phyloP scores from a whole-genome alignment of 768 basidiomycete species.

The Cystobasidium onofrii region DNA sequence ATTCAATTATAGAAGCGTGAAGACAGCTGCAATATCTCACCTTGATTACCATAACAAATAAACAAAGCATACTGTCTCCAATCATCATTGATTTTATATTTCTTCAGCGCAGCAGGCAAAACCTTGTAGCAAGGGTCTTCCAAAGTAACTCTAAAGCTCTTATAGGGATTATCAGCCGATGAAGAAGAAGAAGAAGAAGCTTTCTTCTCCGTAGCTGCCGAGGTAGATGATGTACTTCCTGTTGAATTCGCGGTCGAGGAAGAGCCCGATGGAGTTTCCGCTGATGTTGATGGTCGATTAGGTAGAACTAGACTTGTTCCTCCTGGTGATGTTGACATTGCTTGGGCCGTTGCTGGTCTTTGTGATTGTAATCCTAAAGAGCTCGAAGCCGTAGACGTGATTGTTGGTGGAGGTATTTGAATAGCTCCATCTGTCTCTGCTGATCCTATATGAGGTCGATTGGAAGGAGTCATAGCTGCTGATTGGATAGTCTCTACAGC shows the following conservation, averaged over 20 bases:
- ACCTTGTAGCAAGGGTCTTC: slow-evolving; percentile 99
- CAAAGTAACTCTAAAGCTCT: slow-evolving; percentile 93
- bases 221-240: no score
- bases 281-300: background rate
- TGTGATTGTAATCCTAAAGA: background rate
- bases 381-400: background rate
- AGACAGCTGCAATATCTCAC: slow-evolving; percentile 47
- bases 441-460: background rate
- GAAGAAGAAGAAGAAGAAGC: background rate
- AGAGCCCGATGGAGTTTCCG: background rate
- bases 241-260: background rate
- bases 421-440: background rate
- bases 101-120: slow-evolving; percentile 91
- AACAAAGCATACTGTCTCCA: slow-evolving; percentile 99
- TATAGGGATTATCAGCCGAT: slow-evolving; percentile 55
- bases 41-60: slow-evolving; percentile 89
- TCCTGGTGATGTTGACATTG: slow-evolving; percentile 4
- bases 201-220: background rate
- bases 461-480: background rate
- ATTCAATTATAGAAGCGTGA: background rate
- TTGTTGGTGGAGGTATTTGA: background rate
- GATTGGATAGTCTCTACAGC: background rate
- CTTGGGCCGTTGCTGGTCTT: background rate
- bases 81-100: slow-evolving; percentile 97
- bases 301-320: slow-evolving; percentile 4